These are phyloP conservation scores for Fusarium ambrosium DNA, from an alignment of 2,329 filamentous ascomycete species.

Conservation along the genomic window DNA sequence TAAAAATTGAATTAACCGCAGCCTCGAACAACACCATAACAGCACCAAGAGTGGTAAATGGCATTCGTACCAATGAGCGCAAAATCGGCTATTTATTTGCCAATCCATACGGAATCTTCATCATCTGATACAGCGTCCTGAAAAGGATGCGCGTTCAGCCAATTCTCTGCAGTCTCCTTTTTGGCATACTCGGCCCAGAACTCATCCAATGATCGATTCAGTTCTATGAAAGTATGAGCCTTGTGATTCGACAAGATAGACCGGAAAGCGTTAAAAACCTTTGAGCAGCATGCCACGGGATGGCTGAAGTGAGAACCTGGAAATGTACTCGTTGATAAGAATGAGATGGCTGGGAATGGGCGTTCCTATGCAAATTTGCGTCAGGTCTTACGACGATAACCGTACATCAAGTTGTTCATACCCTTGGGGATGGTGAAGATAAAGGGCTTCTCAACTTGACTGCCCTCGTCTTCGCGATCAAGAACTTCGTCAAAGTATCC, in stretches of 20 bases:
- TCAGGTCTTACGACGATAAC: background rate
- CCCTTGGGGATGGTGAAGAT: conserved; percentile 34
- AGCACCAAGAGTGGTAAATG: background rate
- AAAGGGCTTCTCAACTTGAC: conserved; percentile 15
- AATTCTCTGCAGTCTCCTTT: conserved; percentile 14
- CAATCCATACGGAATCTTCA: conserved; percentile 11
- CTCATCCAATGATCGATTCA: conserved; percentile 28
- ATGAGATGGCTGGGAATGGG: conserved; percentile 25
- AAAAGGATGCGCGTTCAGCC: conserved; percentile 22
- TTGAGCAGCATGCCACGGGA: conserved; percentile 31
- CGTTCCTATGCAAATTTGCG: conserved; percentile 12
- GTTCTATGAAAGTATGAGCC: conserved; percentile 15
- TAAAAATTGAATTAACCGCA: background rate
- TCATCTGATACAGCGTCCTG: conserved; percentile 27
- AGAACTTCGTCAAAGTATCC: conserved; percentile 29
- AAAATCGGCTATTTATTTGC: background rate
- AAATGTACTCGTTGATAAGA: conserved; percentile 30
- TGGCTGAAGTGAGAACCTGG: conserved; percentile 38
- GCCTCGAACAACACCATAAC: background rate
- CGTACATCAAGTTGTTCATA: background rate
- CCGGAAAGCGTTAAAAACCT: conserved; percentile 10
- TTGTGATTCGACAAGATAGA: background rate
- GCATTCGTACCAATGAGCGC: background rate
- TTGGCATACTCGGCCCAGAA: conserved; percentile 21
- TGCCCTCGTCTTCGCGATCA: conserved; percentile 25